A percentile compares a stretch with the other conserved stretches of the same genome.
These are phyloP conservation scores for Hypoxylon sp. DNA, from an alignment of 2,329 filamentous ascomycete genomes.

Conservation along the genomic window DNA sequence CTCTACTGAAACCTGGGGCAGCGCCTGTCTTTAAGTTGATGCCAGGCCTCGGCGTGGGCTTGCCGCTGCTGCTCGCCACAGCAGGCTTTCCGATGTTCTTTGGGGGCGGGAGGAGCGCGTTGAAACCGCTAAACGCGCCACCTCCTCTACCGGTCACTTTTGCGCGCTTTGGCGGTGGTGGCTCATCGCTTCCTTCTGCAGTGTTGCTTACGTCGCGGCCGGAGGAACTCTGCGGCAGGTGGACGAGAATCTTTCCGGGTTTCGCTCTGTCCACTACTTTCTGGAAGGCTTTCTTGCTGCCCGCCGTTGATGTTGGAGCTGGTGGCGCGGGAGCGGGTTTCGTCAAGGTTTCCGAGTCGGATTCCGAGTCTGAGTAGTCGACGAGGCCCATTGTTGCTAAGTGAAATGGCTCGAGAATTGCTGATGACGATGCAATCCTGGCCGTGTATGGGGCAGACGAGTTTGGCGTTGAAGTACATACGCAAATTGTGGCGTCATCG, in stretches of 20 bases:
- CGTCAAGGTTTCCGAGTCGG: conserved; percentile 76
- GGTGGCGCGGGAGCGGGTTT: conserved; percentile 54
- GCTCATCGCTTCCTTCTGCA: conserved; percentile 58
- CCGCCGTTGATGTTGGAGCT: conserved; percentile 38
- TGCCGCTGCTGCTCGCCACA: conserved; percentile 50
- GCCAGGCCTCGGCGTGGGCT: conserved; percentile 62
- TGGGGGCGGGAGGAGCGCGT: conserved; percentile 86
- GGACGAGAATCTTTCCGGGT: conserved; percentile 86
- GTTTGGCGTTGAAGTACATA: not conserved
- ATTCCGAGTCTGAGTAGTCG: conserved; percentile 86
- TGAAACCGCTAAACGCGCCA: conserved; percentile 82
- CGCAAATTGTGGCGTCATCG: conserved; percentile 33
- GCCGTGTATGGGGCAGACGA: not conserved
- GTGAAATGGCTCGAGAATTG: conserved; percentile 13
- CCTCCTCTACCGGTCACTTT: conserved; percentile 62
- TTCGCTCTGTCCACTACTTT: conserved; percentile 86
- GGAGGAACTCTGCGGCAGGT: conserved; percentile 70
- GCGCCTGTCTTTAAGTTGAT: conserved; percentile 86
- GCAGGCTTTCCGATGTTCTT: conserved; percentile 67
- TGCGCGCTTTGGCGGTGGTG: conserved; percentile 79
- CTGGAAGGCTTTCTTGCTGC: conserved; percentile 74
- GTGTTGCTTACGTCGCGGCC: conserved; percentile 52
- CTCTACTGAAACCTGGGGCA: conserved; percentile 82
- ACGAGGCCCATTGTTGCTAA: conserved; percentile 76
- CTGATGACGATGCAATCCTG: conserved; percentile 17